These are phyloP conservation scores for Nicotiana obtusifolia DNA, from an alignment of 257 asterid species.

Conservation along the genomic window DNA sequence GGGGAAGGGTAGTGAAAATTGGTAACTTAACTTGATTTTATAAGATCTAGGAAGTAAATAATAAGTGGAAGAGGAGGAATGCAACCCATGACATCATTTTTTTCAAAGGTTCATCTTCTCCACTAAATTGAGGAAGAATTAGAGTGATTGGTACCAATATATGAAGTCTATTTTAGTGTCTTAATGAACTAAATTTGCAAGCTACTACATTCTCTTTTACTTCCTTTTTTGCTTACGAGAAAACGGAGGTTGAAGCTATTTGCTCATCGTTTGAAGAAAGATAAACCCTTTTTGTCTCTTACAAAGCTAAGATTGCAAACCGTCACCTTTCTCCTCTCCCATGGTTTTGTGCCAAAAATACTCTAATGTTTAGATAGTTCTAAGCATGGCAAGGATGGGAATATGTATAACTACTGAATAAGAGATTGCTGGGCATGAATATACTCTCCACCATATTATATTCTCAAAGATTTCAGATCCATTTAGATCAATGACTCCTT, in stretches of 20 bases:
- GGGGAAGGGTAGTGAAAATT: background rate
- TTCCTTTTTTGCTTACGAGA: background rate
- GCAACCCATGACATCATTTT: background rate
- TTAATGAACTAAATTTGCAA: background rate
- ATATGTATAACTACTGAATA: conserved; percentile 9
- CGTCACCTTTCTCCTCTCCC: background rate
- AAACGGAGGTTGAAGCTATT: background rate
- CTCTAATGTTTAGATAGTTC: background rate
- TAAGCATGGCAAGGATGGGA: background rate
- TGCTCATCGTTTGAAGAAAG: conserved; percentile 3
- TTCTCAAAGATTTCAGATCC: background rate
- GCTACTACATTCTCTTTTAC: background rate
- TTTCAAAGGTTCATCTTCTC: background rate
- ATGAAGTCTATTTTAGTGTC: background rate
- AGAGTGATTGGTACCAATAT: background rate
- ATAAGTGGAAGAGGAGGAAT: background rate
- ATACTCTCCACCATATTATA: background rate
- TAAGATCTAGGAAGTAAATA: conserved; percentile 10
- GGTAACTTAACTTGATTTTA: background rate
- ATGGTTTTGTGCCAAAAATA: background rate
- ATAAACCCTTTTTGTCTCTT: background rate
- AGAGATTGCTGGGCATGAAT: background rate
- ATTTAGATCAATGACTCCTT: background rate
- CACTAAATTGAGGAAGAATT: background rate
- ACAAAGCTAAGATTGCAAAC: background rate